These are phyloP conservation scores for Tinospora cordifolia DNA, from an alignment of 164 flowering plant genomes.

Conservation along the genomic window DNA sequence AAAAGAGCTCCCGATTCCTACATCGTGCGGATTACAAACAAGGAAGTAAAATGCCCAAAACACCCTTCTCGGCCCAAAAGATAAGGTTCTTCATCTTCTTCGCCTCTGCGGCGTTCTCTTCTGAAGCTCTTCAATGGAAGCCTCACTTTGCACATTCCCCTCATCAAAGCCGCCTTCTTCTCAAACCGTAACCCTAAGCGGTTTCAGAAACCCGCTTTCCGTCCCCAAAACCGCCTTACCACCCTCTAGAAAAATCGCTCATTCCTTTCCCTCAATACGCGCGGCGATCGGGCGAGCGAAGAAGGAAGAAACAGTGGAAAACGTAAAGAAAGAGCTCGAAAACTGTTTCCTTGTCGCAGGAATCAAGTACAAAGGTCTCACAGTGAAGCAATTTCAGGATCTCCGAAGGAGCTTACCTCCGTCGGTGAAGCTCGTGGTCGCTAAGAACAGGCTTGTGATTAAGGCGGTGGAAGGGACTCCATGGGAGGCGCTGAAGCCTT, in stretches of 20 bases:
- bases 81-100: slow-evolving; percentile 6
- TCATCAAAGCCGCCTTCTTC: slow-evolving; percentile 28
- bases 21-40: too few species aligned
- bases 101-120: neutral
- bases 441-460: slow-evolving; percentile 74
- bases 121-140: slow-evolving; percentile 38
- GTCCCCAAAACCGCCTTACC: slow-evolving; percentile 13
- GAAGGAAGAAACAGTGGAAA: slow-evolving; percentile 80
- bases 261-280: slow-evolving; percentile 27
- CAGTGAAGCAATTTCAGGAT: slow-evolving; percentile 79
- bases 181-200: slow-evolving; percentile 26
- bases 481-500: slow-evolving; percentile 82
- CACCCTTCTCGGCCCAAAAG: neutral
- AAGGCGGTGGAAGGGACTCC: slow-evolving; percentile 85
- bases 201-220: slow-evolving; percentile 27
- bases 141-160: slow-evolving; percentile 38
- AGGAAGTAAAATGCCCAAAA: neutral
- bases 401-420: slow-evolving; percentile 64
- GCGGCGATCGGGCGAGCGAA: slow-evolving; percentile 72
- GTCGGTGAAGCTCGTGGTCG: slow-evolving; percentile 53
- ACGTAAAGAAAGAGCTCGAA: slow-evolving; percentile 60
- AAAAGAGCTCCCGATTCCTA: too few species aligned
- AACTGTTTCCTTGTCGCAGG: slow-evolving; percentile 78
- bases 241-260: slow-evolving; percentile 8
- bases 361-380: slow-evolving; percentile 75